Evolutionary conservation across 352 stramenopile species (phyloP).

Genomic region (Globisporangium apiculatum): DNA sequence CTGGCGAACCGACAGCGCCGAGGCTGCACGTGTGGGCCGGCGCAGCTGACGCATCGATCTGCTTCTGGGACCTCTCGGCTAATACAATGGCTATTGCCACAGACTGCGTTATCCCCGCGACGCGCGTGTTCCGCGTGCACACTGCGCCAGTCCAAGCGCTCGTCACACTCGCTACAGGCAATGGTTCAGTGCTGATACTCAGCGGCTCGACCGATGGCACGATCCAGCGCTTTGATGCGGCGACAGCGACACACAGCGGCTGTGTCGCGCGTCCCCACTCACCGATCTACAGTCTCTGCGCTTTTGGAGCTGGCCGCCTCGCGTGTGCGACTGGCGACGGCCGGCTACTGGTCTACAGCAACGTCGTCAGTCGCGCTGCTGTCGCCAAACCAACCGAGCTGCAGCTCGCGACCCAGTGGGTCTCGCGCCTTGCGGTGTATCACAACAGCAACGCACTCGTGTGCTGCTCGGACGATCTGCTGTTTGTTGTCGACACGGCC

Average conservation of each 20-base stretch:
- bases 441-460: constrained; percentile 29
- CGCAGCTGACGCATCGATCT: constrained; percentile 44
- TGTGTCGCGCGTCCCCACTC: constrained; percentile 33
- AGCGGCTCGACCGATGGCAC: constrained; percentile 70
- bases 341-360: constrained; percentile 36
- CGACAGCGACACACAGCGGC: constrained; percentile 33
- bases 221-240: constrained; percentile 58
- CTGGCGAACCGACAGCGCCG: neutral
- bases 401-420: constrained; percentile 42
- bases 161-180: constrained; percentile 17
- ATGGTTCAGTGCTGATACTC: constrained; percentile 1
- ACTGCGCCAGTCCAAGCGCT: constrained; percentile 52
- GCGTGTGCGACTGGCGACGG: constrained; percentile 65
- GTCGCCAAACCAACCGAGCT: constrained; percentile 22
- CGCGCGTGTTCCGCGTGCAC: constrained; percentile 34
- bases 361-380: constrained; percentile 12
- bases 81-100: constrained; percentile 1
- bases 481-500: constrained; percentile 54
- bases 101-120: constrained; percentile 7
- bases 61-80: constrained; percentile 39
- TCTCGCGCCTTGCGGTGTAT: constrained; percentile 48
- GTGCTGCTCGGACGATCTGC: constrained; percentile 47
- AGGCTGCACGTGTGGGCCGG: constrained; percentile 38
- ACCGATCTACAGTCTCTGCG: constrained; percentile 44
- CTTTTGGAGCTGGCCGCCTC: constrained; percentile 23